Evolutionary conservation across 2,329 filamentous ascomycete species (phyloP), one percentile per base, ranked within the genome.

Genomic region (Hortaea sp.): DNA sequence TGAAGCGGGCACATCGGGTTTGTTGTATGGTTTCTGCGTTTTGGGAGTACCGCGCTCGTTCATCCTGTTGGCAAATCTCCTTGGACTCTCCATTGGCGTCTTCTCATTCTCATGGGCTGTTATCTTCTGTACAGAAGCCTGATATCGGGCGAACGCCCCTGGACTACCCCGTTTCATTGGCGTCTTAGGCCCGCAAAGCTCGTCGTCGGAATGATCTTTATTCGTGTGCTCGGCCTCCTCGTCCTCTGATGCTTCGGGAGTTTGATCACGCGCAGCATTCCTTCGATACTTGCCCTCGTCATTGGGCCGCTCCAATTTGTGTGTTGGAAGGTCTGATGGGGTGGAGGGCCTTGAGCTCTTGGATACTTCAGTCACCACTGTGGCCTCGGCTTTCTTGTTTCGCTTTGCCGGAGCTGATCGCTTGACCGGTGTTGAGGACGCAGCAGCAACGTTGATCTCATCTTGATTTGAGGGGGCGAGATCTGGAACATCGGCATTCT

Each of bases 181-280:
- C 10, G 61, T 63, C 48, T 61, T 63, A 1, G 61, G 59, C 2
- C 58, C 60, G 40, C 53, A 55, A 27, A 63, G 52, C 49, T 63
- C 61, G 42, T 64, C 61, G 5, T 57, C 57, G 9, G 61, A 63
- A 7, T 37, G 42, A 7, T 55, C 42, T 6, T 38, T 28, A 10
- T 45, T 47, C 27, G 56, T 52, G 6, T 49, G 44, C 12, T 44
- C 43, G 4, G 29, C 31, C 5, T 53, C 39, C 7, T 50, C 42
- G 10, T 50, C 49, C 20, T 40, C 45, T n/a, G 27, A 30, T 7
- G 30, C 29, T 12, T 37, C 40, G 28, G 43, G 29, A 4, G 5
- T 29, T 12, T 35, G 32, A 9, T 4, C 11, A 10, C 28, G 7
- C 5, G 47, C 41, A 30, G 37, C 42, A 34, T n/a, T 13, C 28